Evolutionary conservation across 805 yeast species (phyloP).

Genomic region (Barnettozyma pratensis): DNA sequence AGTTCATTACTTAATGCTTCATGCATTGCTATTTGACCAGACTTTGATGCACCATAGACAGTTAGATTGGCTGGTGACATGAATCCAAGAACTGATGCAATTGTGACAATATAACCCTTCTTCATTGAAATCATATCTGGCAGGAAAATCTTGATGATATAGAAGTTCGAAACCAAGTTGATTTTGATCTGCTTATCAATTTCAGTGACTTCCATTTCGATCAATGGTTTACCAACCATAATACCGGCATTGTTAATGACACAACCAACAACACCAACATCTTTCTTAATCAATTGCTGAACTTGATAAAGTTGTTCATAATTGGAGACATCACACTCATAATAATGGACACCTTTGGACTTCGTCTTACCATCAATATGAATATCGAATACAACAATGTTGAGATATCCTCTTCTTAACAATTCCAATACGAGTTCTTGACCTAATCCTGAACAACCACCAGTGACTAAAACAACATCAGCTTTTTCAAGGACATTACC

Average conservation of each 20-base stretch:
- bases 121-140: slow-evolving; percentile 60
- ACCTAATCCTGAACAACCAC: slow-evolving; percentile 83
- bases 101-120: slow-evolving; percentile 74
- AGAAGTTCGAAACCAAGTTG: slow-evolving; percentile 66
- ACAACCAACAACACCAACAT: slow-evolving; percentile 57
- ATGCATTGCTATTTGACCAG: slow-evolving; percentile 80
- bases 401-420: slow-evolving; percentile 33
- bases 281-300: slow-evolving; percentile 36
- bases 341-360: slow-evolving; percentile 39
- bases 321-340: slow-evolving; percentile 66
- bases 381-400: slow-evolving; percentile 66
- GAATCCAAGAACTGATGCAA: slow-evolving; percentile 82
- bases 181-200: slow-evolving; percentile 60
- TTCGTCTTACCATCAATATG: slow-evolving; percentile 22
- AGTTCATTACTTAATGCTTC: slow-evolving; percentile 73
- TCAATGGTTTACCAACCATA: slow-evolving; percentile 49
- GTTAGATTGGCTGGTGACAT: slow-evolving; percentile 74
- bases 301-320: slow-evolving; percentile 37
- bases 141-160: slow-evolving; percentile 62
- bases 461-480: slow-evolving; percentile 75
- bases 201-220: slow-evolving; percentile 50
- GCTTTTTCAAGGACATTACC: slow-evolving; percentile 51
- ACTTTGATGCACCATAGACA: slow-evolving; percentile 87
- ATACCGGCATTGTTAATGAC: slow-evolving; percentile 87
- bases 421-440: slow-evolving; percentile 49